Base-by-base conservation (phyloP, 2,329 filamentous ascomycete species). In the Stagonosporopsis rhizophila region DNA sequence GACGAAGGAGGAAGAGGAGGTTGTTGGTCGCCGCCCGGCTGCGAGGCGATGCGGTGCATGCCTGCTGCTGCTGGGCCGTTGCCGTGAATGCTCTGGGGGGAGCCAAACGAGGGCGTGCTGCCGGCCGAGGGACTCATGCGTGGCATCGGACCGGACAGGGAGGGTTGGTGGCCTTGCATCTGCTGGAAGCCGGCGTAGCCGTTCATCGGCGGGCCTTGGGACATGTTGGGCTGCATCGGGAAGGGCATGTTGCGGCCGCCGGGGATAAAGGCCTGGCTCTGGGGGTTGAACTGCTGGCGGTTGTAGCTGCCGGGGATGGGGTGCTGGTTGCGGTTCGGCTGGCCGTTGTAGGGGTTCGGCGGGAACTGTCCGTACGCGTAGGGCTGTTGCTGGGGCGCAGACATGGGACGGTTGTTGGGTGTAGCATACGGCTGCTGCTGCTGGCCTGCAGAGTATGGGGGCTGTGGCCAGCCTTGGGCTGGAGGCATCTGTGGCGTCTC, bases 231-330 rank as follows among this genome's bases (percentile, higher is more conserved):
- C 38, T 68, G 70, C 67, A 72, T 72, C n/a, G 62, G 64, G 39
- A 70, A 76, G 6, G 70, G 67, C 56, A 65, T 66, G 37, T 69
- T 69, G 25, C 58, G 85, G 80, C 68, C 65, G 47, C 82, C 83
- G 1, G 94, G 94, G 22, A 96, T 86, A 75, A 98, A 97, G 0
- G 93, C 90, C 70, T 96, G 91, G 15, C 91, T 97, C 78, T 96
- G 93, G 0, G 93, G 94, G 71, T 97, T 97, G 79, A 98, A 97
- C 12, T 89, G 87, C 67, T 92, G 91, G 55, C 92, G 85, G 70
- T 90, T 91, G 72, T 86, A 96, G 76, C 89, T 95, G 32, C 91
- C 91, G 14, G 92, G 91, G 53, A 96, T 87, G 6, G 91, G 90
- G 72, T 96, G 91, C 70, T 92, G 89, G 55, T 90, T 88, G 8